Evolutionary conservation across 495 filamentous ascomycete genomes (phyloP), one percentile per base, ranked within the genome.

Genomic region (Rhypophila decipiens): DNA sequence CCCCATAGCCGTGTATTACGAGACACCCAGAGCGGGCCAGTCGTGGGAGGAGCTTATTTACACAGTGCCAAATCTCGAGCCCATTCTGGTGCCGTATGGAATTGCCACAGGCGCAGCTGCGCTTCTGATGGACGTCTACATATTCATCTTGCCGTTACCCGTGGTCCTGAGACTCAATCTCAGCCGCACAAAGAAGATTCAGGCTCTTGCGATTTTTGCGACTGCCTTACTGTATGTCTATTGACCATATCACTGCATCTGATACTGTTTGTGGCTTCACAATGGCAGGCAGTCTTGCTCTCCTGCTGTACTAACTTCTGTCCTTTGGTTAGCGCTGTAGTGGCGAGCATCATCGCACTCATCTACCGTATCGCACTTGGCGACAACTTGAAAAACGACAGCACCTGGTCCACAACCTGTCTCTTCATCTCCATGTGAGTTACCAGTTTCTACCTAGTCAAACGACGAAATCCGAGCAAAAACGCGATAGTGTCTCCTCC

Each of bases 81-180:
- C 34, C 13, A 13, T 5, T 5, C 19, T 24, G 15, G 9, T 39
- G 9, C 29, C 13, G 12, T 47, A 36, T 34, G 44, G 44, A 10
- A 40, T 47, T 24, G 44, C 33, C 9, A 19, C 24, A 23, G 21
- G 20, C 8, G 31, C 35, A 1, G 17, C 11, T 2, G 18, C 12
- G 13, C 18, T 47, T 3, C 13, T 15, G 1, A 19, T 47, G n/a
- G 48, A 55, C 35, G 20, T 55, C 12, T 53, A 48, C 29, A 53
- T 53, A 44, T 53, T 53, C 23, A 18, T 53, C 39, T n/a, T 53
- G 39, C 50, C 50, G 5, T 31, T 53, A 2, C 50, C 50, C 3
- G 33, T 49, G 22, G 24, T 53, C 2, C 19, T 21, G 1, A 15
- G 17, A 1, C 44, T 53, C 1, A 9, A 39, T 1, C 40, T 53